These are phyloP conservation scores for Fusarium ambrosium DNA, from an alignment of 2,329 filamentous ascomycete genomes.

Conservation along the genomic window DNA sequence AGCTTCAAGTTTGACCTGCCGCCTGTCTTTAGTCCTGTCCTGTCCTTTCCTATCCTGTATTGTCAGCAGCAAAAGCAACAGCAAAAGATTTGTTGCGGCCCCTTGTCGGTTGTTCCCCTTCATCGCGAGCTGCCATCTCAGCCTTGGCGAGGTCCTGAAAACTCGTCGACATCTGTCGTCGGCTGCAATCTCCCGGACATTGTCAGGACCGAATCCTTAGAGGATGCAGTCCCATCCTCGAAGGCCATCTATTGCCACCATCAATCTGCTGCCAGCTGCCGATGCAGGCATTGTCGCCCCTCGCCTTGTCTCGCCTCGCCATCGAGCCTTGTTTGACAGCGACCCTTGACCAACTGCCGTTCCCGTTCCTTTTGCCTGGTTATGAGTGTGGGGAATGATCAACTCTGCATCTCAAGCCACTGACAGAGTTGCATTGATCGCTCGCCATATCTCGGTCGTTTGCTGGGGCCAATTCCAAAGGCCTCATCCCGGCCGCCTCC, in stretches of 20 bases:
- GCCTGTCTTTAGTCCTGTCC: conserved; percentile 3
- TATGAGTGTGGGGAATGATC: conserved; percentile 9
- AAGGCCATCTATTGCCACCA: background rate
- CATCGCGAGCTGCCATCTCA: background rate
- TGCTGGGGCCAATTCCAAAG: background rate
- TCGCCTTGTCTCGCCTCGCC: background rate
- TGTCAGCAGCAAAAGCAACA: conserved; percentile 28
- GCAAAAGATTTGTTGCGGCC: background rate
- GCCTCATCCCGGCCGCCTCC: background rate
- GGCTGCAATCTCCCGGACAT: conserved; percentile 4
- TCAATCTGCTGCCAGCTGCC: background rate
- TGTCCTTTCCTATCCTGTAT: background rate
- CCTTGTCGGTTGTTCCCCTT: background rate
- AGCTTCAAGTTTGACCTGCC: conserved; percentile 8
- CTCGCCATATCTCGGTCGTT: background rate
- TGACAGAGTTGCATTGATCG: conserved; percentile 16
- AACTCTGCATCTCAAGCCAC: conserved; percentile 20
- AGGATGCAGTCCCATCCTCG: background rate
- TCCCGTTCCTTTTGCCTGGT: conserved; percentile 2
- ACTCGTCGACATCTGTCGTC: background rate
- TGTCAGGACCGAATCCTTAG: background rate
- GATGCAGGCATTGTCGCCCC: background rate
- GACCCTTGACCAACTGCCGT: conserved; percentile 5
- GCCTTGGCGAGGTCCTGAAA: background rate
- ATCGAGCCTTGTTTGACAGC: background rate